These are phyloP conservation scores for Chrysophaeum taylorii DNA, from an alignment of 352 stramenopile genomes.

Conservation along the genomic window DNA sequence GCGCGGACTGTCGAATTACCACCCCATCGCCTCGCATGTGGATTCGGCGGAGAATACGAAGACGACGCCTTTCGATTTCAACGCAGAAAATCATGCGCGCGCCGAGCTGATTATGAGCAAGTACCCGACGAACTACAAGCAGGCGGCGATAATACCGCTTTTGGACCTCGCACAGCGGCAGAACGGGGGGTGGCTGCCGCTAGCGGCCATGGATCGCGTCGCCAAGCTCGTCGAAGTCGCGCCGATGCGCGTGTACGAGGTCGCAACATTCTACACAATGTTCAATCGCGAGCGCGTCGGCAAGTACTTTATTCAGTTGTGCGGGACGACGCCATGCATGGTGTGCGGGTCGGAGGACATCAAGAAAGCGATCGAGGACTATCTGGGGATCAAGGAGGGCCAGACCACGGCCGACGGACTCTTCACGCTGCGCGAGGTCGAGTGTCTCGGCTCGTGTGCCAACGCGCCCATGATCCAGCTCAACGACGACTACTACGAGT, in stretches of 20 bases:
- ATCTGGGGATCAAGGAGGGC: constrained; percentile 94
- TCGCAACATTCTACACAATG: constrained; percentile 99
- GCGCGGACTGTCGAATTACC: not conserved
- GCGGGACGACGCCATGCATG: constrained; percentile 99
- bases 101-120: constrained; percentile 83
- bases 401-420: constrained; percentile 73
- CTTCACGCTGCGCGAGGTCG: constrained; percentile 94
- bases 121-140: constrained; percentile 98
- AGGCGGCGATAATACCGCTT: constrained; percentile 93
- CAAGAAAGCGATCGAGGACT: constrained; percentile 92
- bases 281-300: constrained; percentile 91
- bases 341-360: constrained; percentile 98
- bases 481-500: constrained; percentile 98
- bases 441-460: constrained; percentile 95
- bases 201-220: constrained; percentile 98
- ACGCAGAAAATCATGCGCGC: constrained; percentile 88
- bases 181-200: constrained; percentile 90
- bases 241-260: constrained; percentile 95
- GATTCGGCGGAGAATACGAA: constrained; percentile 90
- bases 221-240: constrained; percentile 88
- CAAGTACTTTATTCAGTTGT: constrained; percentile 64
- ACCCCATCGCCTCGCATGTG: constrained; percentile 63
- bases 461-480: constrained; percentile 99
- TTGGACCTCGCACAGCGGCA: constrained; percentile 76
- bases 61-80: constrained; percentile 93